Percentiles rank a stretch among this genome's conserved stretches.
Evolutionary conservation across 805 yeast species (phyloP).

Genomic region (Wickerhamiella occidentalis): DNA sequence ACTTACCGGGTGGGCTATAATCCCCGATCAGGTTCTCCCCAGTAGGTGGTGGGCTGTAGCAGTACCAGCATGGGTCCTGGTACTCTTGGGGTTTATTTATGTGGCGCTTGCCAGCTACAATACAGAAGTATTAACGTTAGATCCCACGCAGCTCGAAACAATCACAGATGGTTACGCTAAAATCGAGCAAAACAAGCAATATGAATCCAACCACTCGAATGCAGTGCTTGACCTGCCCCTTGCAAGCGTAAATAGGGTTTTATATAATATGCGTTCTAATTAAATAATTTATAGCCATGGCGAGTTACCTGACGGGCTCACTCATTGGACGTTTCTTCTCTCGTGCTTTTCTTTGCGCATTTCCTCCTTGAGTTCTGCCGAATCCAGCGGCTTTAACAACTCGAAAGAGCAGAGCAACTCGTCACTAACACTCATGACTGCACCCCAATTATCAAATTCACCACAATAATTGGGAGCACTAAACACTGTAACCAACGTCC

Average conservation of each 20-base stretch:
- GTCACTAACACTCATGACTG: slow-evolving; percentile 93
- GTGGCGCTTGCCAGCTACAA: slow-evolving; percentile 60
- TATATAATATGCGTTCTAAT: slow-evolving; percentile 18
- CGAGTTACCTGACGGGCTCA: not conserved
- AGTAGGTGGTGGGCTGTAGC: slow-evolving; percentile 87
- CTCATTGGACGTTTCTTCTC: slow-evolving; percentile 35
- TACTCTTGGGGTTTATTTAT: slow-evolving; percentile 62
- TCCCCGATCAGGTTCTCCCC: slow-evolving; percentile 60
- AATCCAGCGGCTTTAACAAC: slow-evolving; percentile 83
- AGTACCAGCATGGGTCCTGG: slow-evolving; percentile 56
- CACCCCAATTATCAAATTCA: slow-evolving; percentile 92
- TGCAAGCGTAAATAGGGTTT: slow-evolving; percentile 25
- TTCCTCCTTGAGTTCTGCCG: slow-evolving; percentile 83
- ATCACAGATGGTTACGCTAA: slow-evolving; percentile 56
- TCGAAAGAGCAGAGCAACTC: slow-evolving; percentile 89
- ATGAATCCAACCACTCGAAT: slow-evolving; percentile 49
- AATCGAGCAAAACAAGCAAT: slow-evolving; percentile 29
- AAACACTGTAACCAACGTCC: slow-evolving; percentile 59
- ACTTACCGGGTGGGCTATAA: slow-evolving; percentile 62
- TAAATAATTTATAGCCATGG: slow-evolving; percentile 6
- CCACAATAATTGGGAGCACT: slow-evolving; percentile 71
- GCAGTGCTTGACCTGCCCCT: slow-evolving; percentile 84
- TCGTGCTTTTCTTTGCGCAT: slow-evolving; percentile 91
- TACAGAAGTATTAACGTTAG: slow-evolving; percentile 57
- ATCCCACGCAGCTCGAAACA: slow-evolving; percentile 46